Evolutionary conservation across 164 flowering plant species (phyloP).

Genomic region (Akebia trifoliata): DNA sequence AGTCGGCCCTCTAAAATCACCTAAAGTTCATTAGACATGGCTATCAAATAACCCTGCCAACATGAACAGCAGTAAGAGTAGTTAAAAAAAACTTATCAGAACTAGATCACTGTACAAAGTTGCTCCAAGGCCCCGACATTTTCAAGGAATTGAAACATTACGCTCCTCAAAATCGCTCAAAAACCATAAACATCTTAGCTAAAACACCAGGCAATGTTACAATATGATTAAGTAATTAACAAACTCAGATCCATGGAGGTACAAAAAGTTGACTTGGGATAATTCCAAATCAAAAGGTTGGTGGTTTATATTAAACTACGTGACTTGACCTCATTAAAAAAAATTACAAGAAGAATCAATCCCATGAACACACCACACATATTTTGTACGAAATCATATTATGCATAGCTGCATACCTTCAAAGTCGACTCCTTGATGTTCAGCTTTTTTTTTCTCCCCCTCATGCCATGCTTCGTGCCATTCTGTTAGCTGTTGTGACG

Average conservation of each 20-base stretch:
- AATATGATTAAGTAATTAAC: background rate
- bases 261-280: background rate
- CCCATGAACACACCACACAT: too few species aligned
- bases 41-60: background rate
- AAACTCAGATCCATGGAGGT: background rate
- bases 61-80: background rate
- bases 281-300: background rate
- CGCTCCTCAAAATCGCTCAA: too few species aligned
- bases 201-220: background rate
- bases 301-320: too few species aligned
- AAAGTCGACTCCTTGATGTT: conserved; percentile 18
- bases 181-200: background rate
- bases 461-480: conserved; percentile 45
- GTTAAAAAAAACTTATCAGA: background rate
- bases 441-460: conserved; percentile 21
- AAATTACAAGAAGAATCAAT: too few species aligned
- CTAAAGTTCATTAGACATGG: background rate
- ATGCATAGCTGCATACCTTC: conserved; percentile 35
- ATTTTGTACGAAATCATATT: too few species aligned
- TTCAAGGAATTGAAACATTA: too few species aligned
- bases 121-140: too few species aligned
- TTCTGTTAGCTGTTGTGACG: conserved; percentile 28
- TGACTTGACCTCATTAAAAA: too few species aligned
- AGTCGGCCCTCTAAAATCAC: background rate
- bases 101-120: background rate